Base-by-base conservation (phyloP, 1,139 yeast genomes). In the Geotrichum cucujoidarum region DNA sequence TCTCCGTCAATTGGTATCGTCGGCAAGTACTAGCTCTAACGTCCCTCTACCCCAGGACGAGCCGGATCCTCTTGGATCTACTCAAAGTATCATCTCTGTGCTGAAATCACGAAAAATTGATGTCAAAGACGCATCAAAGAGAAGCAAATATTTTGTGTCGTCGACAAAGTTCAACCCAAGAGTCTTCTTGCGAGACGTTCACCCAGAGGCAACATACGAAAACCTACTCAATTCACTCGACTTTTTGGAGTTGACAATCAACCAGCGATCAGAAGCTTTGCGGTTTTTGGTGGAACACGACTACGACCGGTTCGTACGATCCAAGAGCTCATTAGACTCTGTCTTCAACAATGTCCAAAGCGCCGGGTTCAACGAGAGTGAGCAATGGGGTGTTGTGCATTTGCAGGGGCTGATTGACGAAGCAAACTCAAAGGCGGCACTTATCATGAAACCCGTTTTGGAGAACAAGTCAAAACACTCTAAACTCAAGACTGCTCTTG, bases 101-200 rank as follows among this genome's bases (percentile, higher is more conserved):
- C 55, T 68, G 16, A 50, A 54, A 13, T 48, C 62, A n/a, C 53
- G 61, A n/a, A 64, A 65, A 13, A 53, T 65, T 20, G 62, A 62
- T 42, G 58, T 61, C 10, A 60, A 58, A 25, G 59, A 63, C 32
- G 57, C 57, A 1, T 44, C 53, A 2, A 43, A 55, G 5, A 56
- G 68, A 33, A 68, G 73, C 49, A 74, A 77, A 54, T 87, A 76
- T 65, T 69, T 87, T 55, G 80, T 88, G 34, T 80, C 84, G 31
- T 82, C 89, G 2, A 83, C 85, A 54, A 70, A 75, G 39, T 90
- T 90, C 70, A 80, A 83, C 56, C 80, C 95, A 2, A 77, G 79
- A 50, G 72, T 75, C 49, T 90, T 82, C 61, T 68, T 90, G 54
- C 76, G 83, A 29, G 77, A 80, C 11, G 74, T 89, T 3, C 96